Conservation (phyloP, 108 stramenopile genomes). For the Poteriospumella lacustris region DNA sequence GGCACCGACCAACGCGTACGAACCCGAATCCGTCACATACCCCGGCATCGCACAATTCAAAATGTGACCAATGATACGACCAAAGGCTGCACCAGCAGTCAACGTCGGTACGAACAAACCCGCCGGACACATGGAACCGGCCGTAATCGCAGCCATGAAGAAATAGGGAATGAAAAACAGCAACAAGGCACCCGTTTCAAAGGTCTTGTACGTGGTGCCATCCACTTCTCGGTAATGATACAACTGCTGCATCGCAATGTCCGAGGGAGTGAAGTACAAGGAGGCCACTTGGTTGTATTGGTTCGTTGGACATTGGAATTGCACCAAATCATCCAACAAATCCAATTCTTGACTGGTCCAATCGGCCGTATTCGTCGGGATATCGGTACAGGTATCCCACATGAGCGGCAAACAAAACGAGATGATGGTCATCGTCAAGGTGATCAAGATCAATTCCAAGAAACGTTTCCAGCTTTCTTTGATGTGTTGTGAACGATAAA, state of each 20-base stretch:
- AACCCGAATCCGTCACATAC: slow-evolving; percentile 12
- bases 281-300: slow-evolving; percentile 27
- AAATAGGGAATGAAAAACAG: slow-evolving; percentile 23
- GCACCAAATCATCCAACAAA: slow-evolving; percentile 6
- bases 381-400: slow-evolving; percentile 17
- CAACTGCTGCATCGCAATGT: slow-evolving; percentile 22
- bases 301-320: slow-evolving; percentile 10
- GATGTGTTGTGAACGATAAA: slow-evolving; percentile 30
- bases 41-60: slow-evolving; percentile 24
- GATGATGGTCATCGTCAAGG: slow-evolving; percentile 5
- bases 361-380: slow-evolving; percentile 14
- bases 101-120: slow-evolving; percentile 36
- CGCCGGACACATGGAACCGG: slow-evolving; percentile 8
- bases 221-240: slow-evolving; percentile 21
- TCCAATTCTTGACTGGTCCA: slow-evolving; percentile 26
- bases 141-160: background rate
- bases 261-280: slow-evolving; percentile 20
- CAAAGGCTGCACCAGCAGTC: slow-evolving; percentile 45
- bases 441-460: slow-evolving; percentile 20
- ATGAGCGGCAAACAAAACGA: slow-evolving; percentile 35
- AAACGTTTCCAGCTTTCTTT: slow-evolving; percentile 37
- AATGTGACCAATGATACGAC: slow-evolving; percentile 19
- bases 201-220: slow-evolving; percentile 17
- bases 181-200: slow-evolving; percentile 23
- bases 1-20: slow-evolving; percentile 18